A percentile compares a stretch with the other conserved stretches of the same genome.
These are phyloP conservation scores for Fagus sylvatica DNA, from an alignment of 306 rosid genomes.

Conservation along the genomic window DNA sequence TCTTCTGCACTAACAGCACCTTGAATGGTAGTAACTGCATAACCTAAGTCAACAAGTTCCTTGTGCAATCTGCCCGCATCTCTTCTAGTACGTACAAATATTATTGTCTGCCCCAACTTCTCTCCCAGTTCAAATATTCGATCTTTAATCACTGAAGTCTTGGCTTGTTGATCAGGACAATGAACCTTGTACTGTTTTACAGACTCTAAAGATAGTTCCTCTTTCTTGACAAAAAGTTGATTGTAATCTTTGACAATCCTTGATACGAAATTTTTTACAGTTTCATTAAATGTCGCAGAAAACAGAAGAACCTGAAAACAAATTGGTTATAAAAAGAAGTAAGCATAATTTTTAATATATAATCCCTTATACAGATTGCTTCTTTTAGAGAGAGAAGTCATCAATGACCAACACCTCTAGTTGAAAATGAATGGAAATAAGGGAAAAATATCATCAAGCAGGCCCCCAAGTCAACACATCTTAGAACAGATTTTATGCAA, in stretches of 20 bases:
- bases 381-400: not conserved
- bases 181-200: conserved; percentile 83
- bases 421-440: not conserved
- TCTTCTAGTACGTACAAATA: conserved; percentile 69
- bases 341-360: not conserved
- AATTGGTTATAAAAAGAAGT: conserved; percentile 4
- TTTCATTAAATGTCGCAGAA: conserved; percentile 93
- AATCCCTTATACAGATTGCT: not conserved
- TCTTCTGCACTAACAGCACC: conserved; percentile 61
- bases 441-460: not conserved
- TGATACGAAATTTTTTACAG: conserved; percentile 66
- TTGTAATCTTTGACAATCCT: conserved; percentile 65
- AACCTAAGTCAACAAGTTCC: conserved; percentile 60
- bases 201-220: conserved; percentile 73
- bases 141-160: conserved; percentile 59
- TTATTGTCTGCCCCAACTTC: conserved; percentile 85
- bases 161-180: conserved; percentile 65
- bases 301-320: conserved; percentile 74
- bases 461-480: not conserved
- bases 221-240: conserved; percentile 81
- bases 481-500: not conserved
- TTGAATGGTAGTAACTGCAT: conserved; percentile 70
- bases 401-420: not conserved
- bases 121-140: conserved; percentile 80
- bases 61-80: conserved; percentile 67